phyloP scores from a whole-genome alignment of 352 stramenopile genomes.

The Phytophthora colocasiae region DNA sequence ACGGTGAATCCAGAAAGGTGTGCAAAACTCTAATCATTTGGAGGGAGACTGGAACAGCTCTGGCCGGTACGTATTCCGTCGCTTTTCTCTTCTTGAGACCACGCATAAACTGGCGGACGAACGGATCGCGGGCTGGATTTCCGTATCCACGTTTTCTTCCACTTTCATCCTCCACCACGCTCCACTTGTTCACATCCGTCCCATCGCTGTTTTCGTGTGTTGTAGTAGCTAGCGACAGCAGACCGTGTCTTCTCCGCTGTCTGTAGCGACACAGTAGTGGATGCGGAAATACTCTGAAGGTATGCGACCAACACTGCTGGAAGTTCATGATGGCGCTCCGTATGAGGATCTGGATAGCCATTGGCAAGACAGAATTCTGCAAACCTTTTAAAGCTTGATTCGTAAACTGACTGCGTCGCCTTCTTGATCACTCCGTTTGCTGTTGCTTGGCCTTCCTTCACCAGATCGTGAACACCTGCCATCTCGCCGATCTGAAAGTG shows the following conservation, averaged over 20 bases:
- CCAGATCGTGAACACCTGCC: neutral
- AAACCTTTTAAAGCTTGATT: conserved; percentile 17
- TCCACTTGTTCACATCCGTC: conserved; percentile 10
- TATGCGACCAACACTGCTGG: conserved; percentile 11
- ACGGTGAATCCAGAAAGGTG: too few relatives aligned
- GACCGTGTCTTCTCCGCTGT: too few relatives aligned
- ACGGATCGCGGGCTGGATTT: conserved; percentile 1
- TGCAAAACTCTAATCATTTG: too few relatives aligned
- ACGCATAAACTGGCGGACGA: conserved; percentile 7
- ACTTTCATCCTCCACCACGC: neutral
- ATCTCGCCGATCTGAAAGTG: neutral
- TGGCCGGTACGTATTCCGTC: neutral
- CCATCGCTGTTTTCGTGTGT: conserved; percentile 8
- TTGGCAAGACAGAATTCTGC: conserved; percentile 2
- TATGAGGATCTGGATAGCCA: conserved; percentile 3
- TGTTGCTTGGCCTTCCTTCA: neutral
- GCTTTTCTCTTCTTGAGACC: conserved; percentile 15
- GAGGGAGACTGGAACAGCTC: too few relatives aligned
- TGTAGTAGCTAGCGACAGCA: conserved; percentile 6
- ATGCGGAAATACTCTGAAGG: conserved; percentile 10
- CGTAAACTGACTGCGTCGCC: conserved; percentile 12
- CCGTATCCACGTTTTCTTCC: conserved; percentile 5
- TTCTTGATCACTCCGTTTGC: conserved; percentile 8
- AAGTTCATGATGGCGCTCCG: conserved; percentile 14
- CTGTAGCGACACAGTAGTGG: conserved; percentile 5